Evolutionary conservation across 331 rosid genomes (phyloP).

Genomic region (Prunus yedoensis): DNA sequence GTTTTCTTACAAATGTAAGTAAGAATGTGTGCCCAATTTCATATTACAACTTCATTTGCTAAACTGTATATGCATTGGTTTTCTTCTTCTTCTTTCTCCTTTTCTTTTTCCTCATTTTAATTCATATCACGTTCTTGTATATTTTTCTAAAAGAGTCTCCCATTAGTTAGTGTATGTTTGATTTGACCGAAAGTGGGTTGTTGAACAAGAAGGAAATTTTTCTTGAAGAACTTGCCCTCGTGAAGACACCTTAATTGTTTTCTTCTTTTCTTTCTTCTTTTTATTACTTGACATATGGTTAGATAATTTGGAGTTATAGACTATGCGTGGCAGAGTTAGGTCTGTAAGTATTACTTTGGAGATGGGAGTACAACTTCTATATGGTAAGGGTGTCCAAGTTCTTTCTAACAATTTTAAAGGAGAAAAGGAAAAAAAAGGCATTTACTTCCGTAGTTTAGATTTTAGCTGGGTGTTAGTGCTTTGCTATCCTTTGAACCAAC

Average conservation of each 20-base stretch:
- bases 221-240: neutral
- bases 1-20: constrained; percentile 8
- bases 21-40: too few species aligned
- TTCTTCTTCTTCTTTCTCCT: neutral
- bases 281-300: neutral
- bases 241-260: neutral
- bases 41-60: too few species aligned
- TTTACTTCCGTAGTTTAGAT: neutral
- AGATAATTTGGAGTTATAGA: neutral
- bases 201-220: neutral
- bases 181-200: neutral
- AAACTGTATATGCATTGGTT: too few species aligned
- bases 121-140: neutral
- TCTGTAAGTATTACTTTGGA: neutral
- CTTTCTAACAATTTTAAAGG: neutral
- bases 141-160: neutral
- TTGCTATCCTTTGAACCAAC: neutral
- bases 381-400: neutral
- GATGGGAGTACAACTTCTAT: neutral
- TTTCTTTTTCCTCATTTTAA: neutral
- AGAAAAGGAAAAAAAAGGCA: neutral
- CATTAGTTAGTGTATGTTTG: neutral
- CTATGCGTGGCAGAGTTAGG: neutral
- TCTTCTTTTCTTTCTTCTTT: constrained; percentile 2
- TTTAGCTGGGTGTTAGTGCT: neutral